These are phyloP conservation scores for Fusarium sp. DNA, from an alignment of 2,329 filamentous ascomycete genomes.

Conservation along the genomic window DNA sequence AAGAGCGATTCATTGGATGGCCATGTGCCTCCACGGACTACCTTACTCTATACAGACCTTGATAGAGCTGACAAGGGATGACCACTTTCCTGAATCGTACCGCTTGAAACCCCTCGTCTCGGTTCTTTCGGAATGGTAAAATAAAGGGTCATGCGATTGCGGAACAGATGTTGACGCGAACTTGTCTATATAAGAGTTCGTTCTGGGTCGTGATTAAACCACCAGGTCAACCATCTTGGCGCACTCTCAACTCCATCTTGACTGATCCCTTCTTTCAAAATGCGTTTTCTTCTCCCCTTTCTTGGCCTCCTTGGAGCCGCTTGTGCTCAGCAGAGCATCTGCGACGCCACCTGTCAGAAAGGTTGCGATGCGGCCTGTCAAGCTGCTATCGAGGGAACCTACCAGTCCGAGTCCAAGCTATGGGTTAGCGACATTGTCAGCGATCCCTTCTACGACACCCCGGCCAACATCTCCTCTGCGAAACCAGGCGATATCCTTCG, in stretches of 20 bases:
- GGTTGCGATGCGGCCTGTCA: background rate
- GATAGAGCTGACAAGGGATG: background rate
- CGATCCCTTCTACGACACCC: constrained; percentile 8
- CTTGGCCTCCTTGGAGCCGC: background rate
- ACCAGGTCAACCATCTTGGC: background rate
- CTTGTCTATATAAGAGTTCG: background rate
- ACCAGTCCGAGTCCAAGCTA: constrained; percentile 5
- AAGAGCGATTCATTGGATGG: background rate
- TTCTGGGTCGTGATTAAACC: background rate
- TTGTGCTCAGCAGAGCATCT: background rate
- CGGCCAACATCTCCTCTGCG: background rate
- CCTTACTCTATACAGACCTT: background rate
- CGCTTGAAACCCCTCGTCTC: background rate
- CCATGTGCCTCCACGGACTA: background rate
- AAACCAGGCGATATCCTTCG: background rate
- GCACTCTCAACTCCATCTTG: background rate
- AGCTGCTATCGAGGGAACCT: background rate
- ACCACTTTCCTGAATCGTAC: background rate
- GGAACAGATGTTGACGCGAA: background rate
- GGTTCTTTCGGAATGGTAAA: background rate
- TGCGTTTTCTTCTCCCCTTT: background rate
- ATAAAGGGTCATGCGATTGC: background rate
- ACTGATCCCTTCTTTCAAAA: background rate
- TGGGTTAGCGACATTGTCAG: constrained; percentile 8
- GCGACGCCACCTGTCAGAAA: background rate